Percentiles rank a stretch among this genome's conserved stretches.
phyloP scores from a whole-genome alignment of 805 yeast species.

The Wickerhamiella kurtzmanii region DNA sequence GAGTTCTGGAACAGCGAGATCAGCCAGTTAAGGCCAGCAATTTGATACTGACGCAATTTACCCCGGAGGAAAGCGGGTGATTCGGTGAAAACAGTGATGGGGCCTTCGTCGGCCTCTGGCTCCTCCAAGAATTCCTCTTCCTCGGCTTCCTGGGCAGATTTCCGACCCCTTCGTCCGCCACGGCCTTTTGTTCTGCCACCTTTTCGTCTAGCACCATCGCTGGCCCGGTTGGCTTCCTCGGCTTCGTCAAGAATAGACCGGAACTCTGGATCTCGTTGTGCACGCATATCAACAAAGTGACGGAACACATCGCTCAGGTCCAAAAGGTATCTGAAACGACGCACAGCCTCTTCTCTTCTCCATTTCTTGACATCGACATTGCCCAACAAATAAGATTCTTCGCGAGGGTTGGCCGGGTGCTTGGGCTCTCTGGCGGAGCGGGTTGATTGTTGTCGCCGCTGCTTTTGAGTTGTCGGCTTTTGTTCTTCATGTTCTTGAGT shows the following conservation, averaged over 20 bases:
- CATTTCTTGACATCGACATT: slow-evolving; percentile 6
- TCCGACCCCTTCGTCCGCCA: slow-evolving; percentile 13
- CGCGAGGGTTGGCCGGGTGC: slow-evolving; percentile 5
- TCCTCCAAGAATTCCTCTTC: slow-evolving; percentile 29
- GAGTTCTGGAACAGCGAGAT: slow-evolving; percentile 73
- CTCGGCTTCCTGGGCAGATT: slow-evolving; percentile 42
- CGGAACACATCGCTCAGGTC: slow-evolving; percentile 75
- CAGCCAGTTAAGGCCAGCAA: slow-evolving; percentile 93
- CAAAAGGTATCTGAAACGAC: slow-evolving; percentile 62
- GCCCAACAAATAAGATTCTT: slow-evolving; percentile 8
- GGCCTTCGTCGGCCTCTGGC: slow-evolving; percentile 12
- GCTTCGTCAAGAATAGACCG: slow-evolving; percentile 24
- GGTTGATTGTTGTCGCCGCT: not conserved
- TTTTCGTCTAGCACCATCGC: not conserved
- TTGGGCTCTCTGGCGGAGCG: not conserved
- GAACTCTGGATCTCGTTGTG: slow-evolving; percentile 60
- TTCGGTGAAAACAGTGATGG: slow-evolving; percentile 62
- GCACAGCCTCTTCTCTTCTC: slow-evolving; percentile 42
- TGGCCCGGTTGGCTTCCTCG: slow-evolving; percentile 14
- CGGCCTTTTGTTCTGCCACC: slow-evolving; percentile 30
- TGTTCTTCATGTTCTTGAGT: not conserved
- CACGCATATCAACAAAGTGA: slow-evolving; percentile 68
- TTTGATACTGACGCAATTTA: slow-evolving; percentile 71
- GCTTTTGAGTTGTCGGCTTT: not conserved
- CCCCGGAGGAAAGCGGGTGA: slow-evolving; percentile 71